These are phyloP conservation scores for Arthromyces matolae DNA, from an alignment of 768 basidiomycete species.

Conservation along the genomic window DNA sequence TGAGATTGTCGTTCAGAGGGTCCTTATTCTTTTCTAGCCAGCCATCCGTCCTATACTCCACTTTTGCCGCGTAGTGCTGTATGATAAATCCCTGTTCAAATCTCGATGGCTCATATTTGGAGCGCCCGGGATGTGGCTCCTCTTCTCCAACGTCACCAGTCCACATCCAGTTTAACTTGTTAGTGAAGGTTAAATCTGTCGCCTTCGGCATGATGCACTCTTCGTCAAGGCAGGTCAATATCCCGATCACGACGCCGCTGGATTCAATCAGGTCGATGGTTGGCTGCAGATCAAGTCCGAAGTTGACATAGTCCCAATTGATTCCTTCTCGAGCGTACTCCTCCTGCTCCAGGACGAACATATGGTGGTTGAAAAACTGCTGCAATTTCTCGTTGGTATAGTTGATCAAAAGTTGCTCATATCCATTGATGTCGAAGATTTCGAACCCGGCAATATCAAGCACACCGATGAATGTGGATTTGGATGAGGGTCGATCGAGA, in stretches of 20 bases:
- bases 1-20: slow-evolving; percentile 93
- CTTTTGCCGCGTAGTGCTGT: slow-evolving; percentile 93
- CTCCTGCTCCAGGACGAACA: slow-evolving; percentile 99
- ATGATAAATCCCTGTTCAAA: slow-evolving; percentile 95
- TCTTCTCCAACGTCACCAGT: slow-evolving; percentile 43
- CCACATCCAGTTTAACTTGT: slow-evolving; percentile 87
- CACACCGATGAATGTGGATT: slow-evolving; percentile 95
- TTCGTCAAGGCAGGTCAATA: slow-evolving; percentile 91
- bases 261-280: slow-evolving; percentile 98
- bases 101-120: slow-evolving; percentile 82
- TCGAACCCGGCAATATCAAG: slow-evolving; percentile 99
- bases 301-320: slow-evolving; percentile 97
- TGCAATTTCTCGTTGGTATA: slow-evolving; percentile 98
- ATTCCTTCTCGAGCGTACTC: slow-evolving; percentile 96
- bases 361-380: slow-evolving; percentile 98
- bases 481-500: slow-evolving; percentile 86
- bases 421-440: slow-evolving; percentile 91
- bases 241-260: slow-evolving; percentile 76
- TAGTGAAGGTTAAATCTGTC: slow-evolving; percentile 89
- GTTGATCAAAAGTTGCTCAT: slow-evolving; percentile 98
- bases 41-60: slow-evolving; percentile 92
- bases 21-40: slow-evolving; percentile 99
- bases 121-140: slow-evolving; percentile 64
- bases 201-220: slow-evolving; percentile 99
- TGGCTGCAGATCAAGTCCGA: slow-evolving; percentile 94